Conservation (phyloP, 2,329 filamentous ascomycete genomes). For the Colletotrichum ledebouriae region DNA sequence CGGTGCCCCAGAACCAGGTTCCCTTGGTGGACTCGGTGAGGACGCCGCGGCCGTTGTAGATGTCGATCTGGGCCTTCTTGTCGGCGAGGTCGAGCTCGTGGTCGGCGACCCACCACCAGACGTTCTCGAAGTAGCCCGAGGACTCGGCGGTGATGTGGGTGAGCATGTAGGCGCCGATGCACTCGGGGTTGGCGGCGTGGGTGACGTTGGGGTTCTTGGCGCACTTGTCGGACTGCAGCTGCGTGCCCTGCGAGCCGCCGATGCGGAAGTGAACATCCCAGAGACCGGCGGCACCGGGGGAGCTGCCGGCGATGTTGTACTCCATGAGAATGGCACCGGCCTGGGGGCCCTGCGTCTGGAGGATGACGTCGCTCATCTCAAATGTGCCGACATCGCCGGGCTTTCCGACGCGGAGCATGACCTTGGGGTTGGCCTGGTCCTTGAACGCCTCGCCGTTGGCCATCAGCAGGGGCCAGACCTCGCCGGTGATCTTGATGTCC, state of each 20-base stretch:
- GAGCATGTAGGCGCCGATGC: conserved; percentile 80
- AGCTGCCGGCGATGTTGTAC: conserved; percentile 83
- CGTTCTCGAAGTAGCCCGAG: conserved; percentile 87
- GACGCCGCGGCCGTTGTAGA: conserved; percentile 90
- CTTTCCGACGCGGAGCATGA: conserved; percentile 88
- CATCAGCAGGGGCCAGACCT: conserved; percentile 92
- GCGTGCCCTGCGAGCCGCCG: conserved; percentile 86
- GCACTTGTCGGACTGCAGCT: conserved; percentile 85
- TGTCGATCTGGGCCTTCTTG: conserved; percentile 79
- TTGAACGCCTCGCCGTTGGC: conserved; percentile 81
- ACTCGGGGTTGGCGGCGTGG: conserved; percentile 73
- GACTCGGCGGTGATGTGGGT: conserved; percentile 73
- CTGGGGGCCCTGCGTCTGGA: conserved; percentile 85
- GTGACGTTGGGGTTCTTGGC: conserved; percentile 78
- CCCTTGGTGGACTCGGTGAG: conserved; percentile 80
- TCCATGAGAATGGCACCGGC: conserved; percentile 92
- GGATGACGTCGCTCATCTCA: conserved; percentile 89
- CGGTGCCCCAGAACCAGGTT: conserved; percentile 85
- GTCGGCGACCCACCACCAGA: conserved; percentile 91
- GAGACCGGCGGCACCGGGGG: conserved; percentile 79
- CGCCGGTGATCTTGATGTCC: conserved; percentile 88
- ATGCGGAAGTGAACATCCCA: conserved; percentile 98
- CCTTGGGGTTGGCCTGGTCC: conserved; percentile 80
- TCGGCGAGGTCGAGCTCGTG: conserved; percentile 85
- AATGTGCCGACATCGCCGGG: conserved; percentile 82